Percentiles rank a stretch among this genome's conserved stretches.
Evolutionary conservation across 176 grass and related monocot genomes (phyloP).

Genomic region (Zea luxurians): DNA sequence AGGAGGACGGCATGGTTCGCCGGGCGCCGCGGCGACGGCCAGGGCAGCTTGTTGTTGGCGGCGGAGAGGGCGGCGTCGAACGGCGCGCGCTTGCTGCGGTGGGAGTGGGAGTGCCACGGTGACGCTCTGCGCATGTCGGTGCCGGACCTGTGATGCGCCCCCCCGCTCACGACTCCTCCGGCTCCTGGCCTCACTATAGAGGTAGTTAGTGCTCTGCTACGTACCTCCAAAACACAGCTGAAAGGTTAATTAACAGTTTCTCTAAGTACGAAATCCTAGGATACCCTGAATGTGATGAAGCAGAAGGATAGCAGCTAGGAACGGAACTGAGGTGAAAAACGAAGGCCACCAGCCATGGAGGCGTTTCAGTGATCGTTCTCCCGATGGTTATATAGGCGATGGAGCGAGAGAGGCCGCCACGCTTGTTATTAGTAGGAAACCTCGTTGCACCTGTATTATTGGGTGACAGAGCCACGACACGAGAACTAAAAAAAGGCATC

Average conservation of each 20-base stretch:
- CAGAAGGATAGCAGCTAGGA: background rate
- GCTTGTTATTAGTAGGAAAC: background rate
- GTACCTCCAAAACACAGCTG: conserved; percentile 7
- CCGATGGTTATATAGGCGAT: conserved; percentile 35
- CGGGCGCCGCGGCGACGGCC: conserved; percentile 37
- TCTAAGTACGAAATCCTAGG: background rate
- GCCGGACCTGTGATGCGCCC: conserved; percentile 30
- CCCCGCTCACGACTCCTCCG: background rate
- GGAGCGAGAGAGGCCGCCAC: background rate
- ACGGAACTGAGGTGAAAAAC: background rate
- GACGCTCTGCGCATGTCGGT: conserved; percentile 73
- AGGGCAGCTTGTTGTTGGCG: conserved; percentile 38
- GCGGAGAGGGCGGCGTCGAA: conserved; percentile 3
- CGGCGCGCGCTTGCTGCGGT: conserved; percentile 43
- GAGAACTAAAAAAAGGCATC: background rate
- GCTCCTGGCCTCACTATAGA: no score
- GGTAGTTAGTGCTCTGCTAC: background rate
- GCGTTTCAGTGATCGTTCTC: conserved; percentile 32
- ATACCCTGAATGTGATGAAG: background rate
- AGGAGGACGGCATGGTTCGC: conserved; percentile 48
- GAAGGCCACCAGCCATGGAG: conserved; percentile 35
- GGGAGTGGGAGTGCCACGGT: conserved; percentile 39
- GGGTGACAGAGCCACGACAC: background rate
- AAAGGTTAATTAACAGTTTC: background rate
- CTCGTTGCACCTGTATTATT: background rate